Evolutionary conservation across 2,329 filamentous ascomycete species (phyloP).

Genomic region (Curvularia verruculosa): DNA sequence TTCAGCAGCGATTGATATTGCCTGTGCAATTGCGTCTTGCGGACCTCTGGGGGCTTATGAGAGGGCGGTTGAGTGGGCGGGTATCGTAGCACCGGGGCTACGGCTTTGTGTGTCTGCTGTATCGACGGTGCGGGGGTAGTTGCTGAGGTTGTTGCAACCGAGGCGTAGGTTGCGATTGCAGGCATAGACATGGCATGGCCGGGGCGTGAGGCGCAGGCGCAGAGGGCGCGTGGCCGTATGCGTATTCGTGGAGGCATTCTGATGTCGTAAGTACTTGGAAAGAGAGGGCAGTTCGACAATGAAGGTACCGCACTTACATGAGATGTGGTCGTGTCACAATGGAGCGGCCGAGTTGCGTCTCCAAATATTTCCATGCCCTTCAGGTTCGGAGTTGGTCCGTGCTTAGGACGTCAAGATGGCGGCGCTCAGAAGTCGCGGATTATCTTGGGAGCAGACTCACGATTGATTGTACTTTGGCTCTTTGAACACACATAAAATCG

Average conservation of each 20-base stretch:
- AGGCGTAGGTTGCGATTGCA: conserved; percentile 55
- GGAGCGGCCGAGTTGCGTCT: conserved; percentile 24
- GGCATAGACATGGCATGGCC: conserved; percentile 37
- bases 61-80: conserved; percentile 80
- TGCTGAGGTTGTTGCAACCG: conserved; percentile 56
- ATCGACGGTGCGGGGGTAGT: conserved; percentile 60
- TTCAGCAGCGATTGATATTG: conserved; percentile 88
- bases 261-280: conserved; percentile 4
- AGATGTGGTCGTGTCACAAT: conserved; percentile 35
- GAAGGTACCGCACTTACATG: conserved; percentile 29
- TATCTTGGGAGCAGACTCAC: conserved; percentile 11
- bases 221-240: conserved; percentile 40
- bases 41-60: conserved; percentile 81
- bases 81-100: conserved; percentile 57
- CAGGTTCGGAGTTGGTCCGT: conserved; percentile 31
- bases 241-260: conserved; percentile 50
- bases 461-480: conserved; percentile 1
- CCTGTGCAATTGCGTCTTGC: conserved; percentile 87
- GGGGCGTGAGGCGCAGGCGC: conserved; percentile 33
- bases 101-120: conserved; percentile 55
- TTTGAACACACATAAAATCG: not conserved
- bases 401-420: conserved; percentile 24
- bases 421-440: conserved; percentile 9
- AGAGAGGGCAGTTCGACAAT: not conserved
- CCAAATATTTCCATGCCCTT: conserved; percentile 38